phyloP scores from a whole-genome alignment of 1,139 yeast genomes.

The Taphrina betulina region DNA sequence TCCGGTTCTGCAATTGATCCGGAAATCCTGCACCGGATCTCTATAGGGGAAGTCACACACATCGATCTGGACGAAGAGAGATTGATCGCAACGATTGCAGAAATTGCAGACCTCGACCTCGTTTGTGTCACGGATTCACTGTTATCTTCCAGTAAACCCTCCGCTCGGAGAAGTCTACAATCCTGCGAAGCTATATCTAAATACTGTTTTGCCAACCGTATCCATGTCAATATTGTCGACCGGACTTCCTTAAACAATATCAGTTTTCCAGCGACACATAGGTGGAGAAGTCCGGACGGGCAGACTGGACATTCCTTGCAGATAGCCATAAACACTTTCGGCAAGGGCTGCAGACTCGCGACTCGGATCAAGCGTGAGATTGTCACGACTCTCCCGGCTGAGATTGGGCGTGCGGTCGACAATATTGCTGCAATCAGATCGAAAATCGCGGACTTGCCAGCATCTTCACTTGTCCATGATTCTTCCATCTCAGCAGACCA shows the following conservation, averaged over 20 bases:
- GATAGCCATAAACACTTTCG: conserved; percentile 79
- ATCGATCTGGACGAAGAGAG: neutral
- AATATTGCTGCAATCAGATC: conserved; percentile 51
- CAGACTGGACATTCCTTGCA: conserved; percentile 71
- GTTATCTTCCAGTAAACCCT: neutral
- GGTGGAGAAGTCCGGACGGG: conserved; percentile 15
- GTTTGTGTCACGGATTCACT: conserved; percentile 27
- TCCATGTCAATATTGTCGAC: conserved; percentile 80
- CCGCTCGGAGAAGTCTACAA: neutral
- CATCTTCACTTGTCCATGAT: conserved; percentile 48
- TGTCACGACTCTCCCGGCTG: conserved; percentile 61
- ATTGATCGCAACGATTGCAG: neutral
- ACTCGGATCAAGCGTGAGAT: conserved; percentile 75
- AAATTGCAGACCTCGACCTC: conserved; percentile 3
- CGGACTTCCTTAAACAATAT: conserved; percentile 71
- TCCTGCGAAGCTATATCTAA: conserved; percentile 13
- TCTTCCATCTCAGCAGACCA: neutral
- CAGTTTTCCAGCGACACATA: conserved; percentile 65
- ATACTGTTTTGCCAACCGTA: conserved; percentile 46
- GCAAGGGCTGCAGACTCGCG: conserved; percentile 87
- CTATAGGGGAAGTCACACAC: conserved; percentile 7
- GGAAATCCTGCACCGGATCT: conserved; percentile 11
- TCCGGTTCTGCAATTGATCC: conserved; percentile 4
- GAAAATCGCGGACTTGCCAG: conserved; percentile 66
- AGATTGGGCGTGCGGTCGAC: conserved; percentile 52